Evolutionary conservation across 1,284 basidiomycete species (phyloP), one percentile per base, ranked within the genome.

Genomic region (Trichosporon ovoides): DNA sequence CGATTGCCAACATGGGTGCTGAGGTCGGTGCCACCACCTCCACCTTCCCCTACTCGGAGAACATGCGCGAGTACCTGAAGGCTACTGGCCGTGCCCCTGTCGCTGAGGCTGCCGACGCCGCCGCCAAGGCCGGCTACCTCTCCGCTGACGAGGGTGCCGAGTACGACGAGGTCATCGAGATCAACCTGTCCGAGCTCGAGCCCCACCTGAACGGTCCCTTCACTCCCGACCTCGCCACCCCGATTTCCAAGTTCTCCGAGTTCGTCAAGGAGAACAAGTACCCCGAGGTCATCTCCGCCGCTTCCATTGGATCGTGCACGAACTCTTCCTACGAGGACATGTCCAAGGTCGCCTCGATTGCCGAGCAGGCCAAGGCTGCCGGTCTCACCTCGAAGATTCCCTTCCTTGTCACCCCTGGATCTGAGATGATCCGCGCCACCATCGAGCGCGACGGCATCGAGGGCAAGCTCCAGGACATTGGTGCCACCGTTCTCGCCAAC

Each of bases 21-120:
- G 96, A 99, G 81, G 92, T 98, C 24, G 96, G 96, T 49, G 96
- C 96, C 7, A 99, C 96, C 2, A 98, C 96, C 0, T 95, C 92
- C 1, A 92, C 90, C 3, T 99, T 99, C 83, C 94, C 94, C 13
- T 98, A 97, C 79, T 93, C 91, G 7, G 77, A 83, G 58, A 84
- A 85, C 68, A 98, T 98, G 95, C 83, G 85, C 37, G 81, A 85
- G 28, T 98, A 98, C 78, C 84, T 99, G 31, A 81, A 84, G 65
- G 93, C 93, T 13, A 98, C 96, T 14, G 87, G 90, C 52, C 86
- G 96, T 57, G 86, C 83, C n/a, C 84, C 87, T 34, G 92, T 96
- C 33, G 93, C 94, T 24, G 80, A 80, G 13, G 91, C 89, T 24
- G 96, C 96, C 3, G 91, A 95, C 68, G 77, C 83, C 58, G 94